Base-by-base conservation (phyloP, 768 basidiomycete species). In the Heimioporus sp. region DNA sequence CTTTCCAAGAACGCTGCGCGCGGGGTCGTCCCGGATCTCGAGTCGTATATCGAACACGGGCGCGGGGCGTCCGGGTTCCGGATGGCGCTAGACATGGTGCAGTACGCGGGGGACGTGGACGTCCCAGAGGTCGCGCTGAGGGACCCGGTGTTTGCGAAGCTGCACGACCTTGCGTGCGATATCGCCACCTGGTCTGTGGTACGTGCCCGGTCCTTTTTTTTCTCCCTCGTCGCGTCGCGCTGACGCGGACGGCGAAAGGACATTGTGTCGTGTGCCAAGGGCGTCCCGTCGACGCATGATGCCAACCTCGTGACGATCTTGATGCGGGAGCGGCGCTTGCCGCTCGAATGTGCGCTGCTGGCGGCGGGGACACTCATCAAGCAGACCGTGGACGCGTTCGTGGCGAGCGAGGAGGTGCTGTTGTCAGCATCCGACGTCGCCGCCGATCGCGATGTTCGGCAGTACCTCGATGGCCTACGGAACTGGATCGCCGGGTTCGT, bases 121-220 rank as follows among this genome's bases (percentile, higher is more conserved):
- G 44, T 79, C 2, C 71, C 76, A 0, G 69, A 73, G 11, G 53
- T 62, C 17, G 58, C 62, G 4, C 54, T 58, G 17, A 62, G 62
- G 12, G 55, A 63, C 15, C 58, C 65, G 10, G 48, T 59, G n/a
- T 51, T 80, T 13, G 51, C 47, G 20, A 61, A 62, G 13, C 57
- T 84, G 10, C 72, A 68, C 35, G 61, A 70, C 28, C 60, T 71
- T 43, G 79, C 79, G 2, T 70, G 73, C 10, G 76, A 84, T 56
- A 70, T 85, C 40, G 73, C 82, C 12, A 72, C 73, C 8, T 77
- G 77, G 71, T 76, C 80, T n/a, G 68, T 76, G 68, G 85, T 85
- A 63, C 39, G 70, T 62, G 8, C 8, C 44, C 9, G 24, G 24
- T 28, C 24, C 7, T 24, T n/a, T 36, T 24, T n/a, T 2, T n/a